A percentile compares a stretch with the other conserved stretches of the same genome.
These are phyloP conservation scores for Saccharomyces jurei DNA, from an alignment of 805 yeast genomes.

Conservation along the genomic window DNA sequence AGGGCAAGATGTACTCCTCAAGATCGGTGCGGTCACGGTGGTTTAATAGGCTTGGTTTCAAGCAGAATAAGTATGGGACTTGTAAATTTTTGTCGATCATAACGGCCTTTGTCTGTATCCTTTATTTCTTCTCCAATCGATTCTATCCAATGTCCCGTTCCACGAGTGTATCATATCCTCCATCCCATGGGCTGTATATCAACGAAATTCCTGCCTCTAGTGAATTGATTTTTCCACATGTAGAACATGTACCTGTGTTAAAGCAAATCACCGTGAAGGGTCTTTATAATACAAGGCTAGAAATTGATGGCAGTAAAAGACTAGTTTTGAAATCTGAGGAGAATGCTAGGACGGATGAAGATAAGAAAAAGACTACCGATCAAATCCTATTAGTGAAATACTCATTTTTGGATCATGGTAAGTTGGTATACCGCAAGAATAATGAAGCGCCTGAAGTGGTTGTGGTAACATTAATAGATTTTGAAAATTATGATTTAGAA, in stretches of 20 bases:
- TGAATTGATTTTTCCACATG: constrained; percentile 60
- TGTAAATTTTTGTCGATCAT: constrained; percentile 1
- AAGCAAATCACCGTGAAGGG: constrained; percentile 47
- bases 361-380: constrained; percentile 25
- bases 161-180: constrained; percentile 16
- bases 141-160: constrained; percentile 7
- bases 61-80: not conserved
- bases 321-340: constrained; percentile 34
- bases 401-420: constrained; percentile 59
- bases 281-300: constrained; percentile 42
- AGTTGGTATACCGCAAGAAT: constrained; percentile 35
- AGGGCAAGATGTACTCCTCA: constrained; percentile 10
- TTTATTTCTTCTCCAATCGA: constrained; percentile 15
- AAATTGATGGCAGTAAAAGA: constrained; percentile 36
- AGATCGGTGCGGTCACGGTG: constrained; percentile 4
- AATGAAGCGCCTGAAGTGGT: constrained; percentile 51
- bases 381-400: constrained; percentile 40
- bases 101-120: constrained; percentile 4
- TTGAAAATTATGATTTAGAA: constrained; percentile 50
- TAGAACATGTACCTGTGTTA: constrained; percentile 58
- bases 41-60: not conserved
- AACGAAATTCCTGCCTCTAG: constrained; percentile 43
- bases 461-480: constrained; percentile 73
- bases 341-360: constrained; percentile 35
- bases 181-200: constrained; percentile 37